Conservation (phyloP, 192 early-diverging fungal genomes). For the Ramicandelaber brevisporus region DNA sequence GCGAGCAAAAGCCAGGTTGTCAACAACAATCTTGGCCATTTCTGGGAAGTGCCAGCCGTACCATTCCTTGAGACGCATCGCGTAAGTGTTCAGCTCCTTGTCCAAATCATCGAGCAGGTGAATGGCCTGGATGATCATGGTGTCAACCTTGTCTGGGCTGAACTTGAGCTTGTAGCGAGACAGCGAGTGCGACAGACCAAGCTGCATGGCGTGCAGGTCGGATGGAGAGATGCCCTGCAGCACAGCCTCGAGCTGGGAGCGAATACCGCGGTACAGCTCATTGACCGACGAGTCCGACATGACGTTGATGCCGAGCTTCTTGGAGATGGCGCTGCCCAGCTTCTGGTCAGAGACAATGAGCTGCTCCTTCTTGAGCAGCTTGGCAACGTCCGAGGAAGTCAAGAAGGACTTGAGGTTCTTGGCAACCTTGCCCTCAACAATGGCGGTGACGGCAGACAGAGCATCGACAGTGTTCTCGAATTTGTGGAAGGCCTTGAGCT, state of each 20-base stretch:
- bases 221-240: constrained; percentile 61
- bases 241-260: constrained; percentile 71
- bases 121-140: constrained; percentile 99
- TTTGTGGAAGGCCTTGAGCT: constrained; percentile 87
- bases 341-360: constrained; percentile 83
- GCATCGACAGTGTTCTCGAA: constrained; percentile 98
- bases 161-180: constrained; percentile 99
- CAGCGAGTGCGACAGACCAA: constrained; percentile 96
- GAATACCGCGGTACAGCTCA: constrained; percentile 92
- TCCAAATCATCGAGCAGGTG: constrained; percentile 92
- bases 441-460: constrained; percentile 77
- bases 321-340: constrained; percentile 59
- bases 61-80: constrained; percentile 97
- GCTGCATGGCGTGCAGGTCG: constrained; percentile 86
- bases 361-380: constrained; percentile 77
- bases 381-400: constrained; percentile 52
- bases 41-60: constrained; percentile 99
- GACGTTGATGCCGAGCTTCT: constrained; percentile 67
- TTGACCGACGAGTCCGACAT: constrained; percentile 58
- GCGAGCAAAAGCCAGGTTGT: constrained; percentile 86
- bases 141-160: constrained; percentile 97
- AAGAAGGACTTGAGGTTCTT: constrained; percentile 89
- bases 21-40: constrained; percentile 84
- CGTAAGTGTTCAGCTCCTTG: constrained; percentile 98
- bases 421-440: constrained; percentile 89